Evolutionary conservation across 345 rosid genomes (phyloP).

Genomic region (Clausena lansium): DNA sequence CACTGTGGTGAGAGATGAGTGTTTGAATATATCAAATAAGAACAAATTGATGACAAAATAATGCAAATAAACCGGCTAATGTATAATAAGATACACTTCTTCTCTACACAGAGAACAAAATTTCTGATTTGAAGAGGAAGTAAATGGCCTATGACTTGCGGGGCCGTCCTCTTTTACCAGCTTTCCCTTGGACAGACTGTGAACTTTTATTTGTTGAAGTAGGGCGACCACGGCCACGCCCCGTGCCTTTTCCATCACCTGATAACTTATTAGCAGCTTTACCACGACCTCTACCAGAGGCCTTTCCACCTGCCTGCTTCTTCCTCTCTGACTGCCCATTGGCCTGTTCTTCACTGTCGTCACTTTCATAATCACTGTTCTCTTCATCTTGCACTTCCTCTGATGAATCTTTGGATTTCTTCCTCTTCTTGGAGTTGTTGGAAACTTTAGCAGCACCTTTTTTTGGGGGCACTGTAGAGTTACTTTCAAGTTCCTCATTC

Average conservation of each 20-base stretch:
- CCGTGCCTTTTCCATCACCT: conserved; percentile 33
- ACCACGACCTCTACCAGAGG: conserved; percentile 44
- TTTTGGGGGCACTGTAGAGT: conserved; percentile 36
- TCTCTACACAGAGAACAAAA: conserved; percentile 28
- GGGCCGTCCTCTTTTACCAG: conserved; percentile 77
- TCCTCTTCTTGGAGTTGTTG: conserved; percentile 48
- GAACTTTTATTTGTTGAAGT: conserved; percentile 35
- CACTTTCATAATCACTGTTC: conserved; percentile 35
- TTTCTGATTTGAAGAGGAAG: background rate
- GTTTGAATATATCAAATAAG: background rate
- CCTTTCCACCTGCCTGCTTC: conserved; percentile 47
- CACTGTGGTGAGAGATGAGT: background rate
- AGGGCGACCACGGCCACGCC: conserved; percentile 42
- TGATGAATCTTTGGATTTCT: conserved; percentile 54
- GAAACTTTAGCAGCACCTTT: conserved; percentile 41
- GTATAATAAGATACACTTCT: conserved; percentile 18
- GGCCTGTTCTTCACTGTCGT: conserved; percentile 49
- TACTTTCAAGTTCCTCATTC: conserved; percentile 41
- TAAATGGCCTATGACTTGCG: conserved; percentile 42
- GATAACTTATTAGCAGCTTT: conserved; percentile 27
- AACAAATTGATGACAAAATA: background rate
- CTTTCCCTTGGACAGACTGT: conserved; percentile 37
- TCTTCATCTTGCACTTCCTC: conserved; percentile 64
- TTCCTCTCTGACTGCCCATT: conserved; percentile 47
- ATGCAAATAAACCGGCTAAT: conserved; percentile 4